Evolutionary conservation across 352 stramenopile genomes (phyloP).

Genomic region (Phytophthora fragariae): DNA sequence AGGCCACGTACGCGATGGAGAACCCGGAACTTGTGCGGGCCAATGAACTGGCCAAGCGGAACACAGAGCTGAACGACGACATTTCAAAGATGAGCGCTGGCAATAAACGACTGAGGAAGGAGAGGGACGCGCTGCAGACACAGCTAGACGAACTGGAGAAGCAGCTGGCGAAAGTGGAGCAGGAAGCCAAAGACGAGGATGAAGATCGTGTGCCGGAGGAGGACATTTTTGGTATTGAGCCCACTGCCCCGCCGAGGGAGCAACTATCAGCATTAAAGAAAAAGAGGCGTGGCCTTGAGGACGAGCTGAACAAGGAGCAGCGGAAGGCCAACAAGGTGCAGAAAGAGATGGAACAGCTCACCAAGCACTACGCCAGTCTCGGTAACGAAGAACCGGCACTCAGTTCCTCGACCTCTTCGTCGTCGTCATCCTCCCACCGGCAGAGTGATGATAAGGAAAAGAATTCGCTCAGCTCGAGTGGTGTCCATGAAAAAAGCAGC

Average conservation of each 20-base stretch:
- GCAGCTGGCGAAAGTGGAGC: constrained; percentile 66
- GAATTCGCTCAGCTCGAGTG: constrained; percentile 23
- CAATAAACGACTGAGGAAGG: constrained; percentile 87
- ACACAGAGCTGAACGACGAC: constrained; percentile 83
- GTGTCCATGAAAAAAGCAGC: constrained; percentile 34
- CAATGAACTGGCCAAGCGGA: constrained; percentile 77
- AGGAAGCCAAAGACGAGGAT: constrained; percentile 50
- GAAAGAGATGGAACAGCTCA: constrained; percentile 88
- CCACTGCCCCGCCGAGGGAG: constrained; percentile 57
- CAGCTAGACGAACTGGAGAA: constrained; percentile 78
- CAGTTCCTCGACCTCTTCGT: constrained; percentile 46
- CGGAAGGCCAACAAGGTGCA: constrained; percentile 76
- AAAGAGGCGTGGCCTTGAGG: constrained; percentile 76
- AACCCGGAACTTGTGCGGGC: constrained; percentile 83
- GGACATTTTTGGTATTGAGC: constrained; percentile 83
- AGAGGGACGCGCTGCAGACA: constrained; percentile 71
- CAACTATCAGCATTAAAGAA: constrained; percentile 71
- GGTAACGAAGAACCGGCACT: constrained; percentile 47
- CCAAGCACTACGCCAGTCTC: constrained; percentile 67
- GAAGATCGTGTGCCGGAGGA: constrained; percentile 75
- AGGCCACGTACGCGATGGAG: constrained; percentile 73
- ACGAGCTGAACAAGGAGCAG: constrained; percentile 85
- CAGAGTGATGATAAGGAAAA: constrained; percentile 44
- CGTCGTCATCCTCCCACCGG: constrained; percentile 43
- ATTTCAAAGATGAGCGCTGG: constrained; percentile 85